Conservation (phyloP, 306 rosid species). For the cucumber (Cucumis sativus) region Cucumber_9930_V3 NC_026656.2:4150001-4150500, state of each 20-base stretch:
- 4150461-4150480: neutral
- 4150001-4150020: neutral
- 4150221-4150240: too few relatives aligned
- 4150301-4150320: neutral
- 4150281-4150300: too few relatives aligned
- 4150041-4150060: neutral
- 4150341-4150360: neutral
- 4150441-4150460: neutral
- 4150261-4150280: too few relatives aligned
- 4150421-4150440: neutral
- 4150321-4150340: neutral
- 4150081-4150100: neutral
- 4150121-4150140: neutral
- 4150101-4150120: neutral
- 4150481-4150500: neutral
- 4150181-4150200: too few relatives aligned
- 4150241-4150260: too few relatives aligned
- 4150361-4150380: neutral
- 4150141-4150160: neutral
- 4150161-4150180: neutral
- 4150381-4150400: neutral
- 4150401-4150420: neutral
- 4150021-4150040: neutral
- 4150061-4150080: neutral
- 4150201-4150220: too few relatives aligned